Evolutionary conservation across 1,284 basidiomycete species (phyloP).

Genomic region (Coniferiporia weirii): DNA sequence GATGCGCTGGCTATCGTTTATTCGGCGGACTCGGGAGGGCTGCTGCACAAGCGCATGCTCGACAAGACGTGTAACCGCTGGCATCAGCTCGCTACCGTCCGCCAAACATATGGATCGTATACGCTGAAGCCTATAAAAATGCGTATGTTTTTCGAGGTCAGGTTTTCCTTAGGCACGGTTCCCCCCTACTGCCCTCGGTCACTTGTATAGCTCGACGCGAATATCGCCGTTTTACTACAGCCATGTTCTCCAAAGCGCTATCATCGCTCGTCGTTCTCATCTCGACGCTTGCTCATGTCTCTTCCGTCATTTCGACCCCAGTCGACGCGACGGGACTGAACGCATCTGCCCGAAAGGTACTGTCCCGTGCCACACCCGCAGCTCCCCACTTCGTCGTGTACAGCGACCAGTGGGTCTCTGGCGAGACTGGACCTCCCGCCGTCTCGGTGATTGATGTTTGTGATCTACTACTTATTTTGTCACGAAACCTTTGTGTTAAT

Average conservation of each 20-base stretch:
- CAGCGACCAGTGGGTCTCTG: conserved; percentile 37
- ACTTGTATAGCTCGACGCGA: background rate
- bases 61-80: background rate
- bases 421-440: conserved; percentile 36
- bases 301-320: conserved; percentile 6
- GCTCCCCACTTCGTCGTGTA: conserved; percentile 47
- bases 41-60: background rate
- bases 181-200: background rate
- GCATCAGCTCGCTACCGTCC: background rate
- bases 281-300: conserved; percentile 1
- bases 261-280: conserved; percentile 9
- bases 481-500: background rate
- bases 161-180: background rate
- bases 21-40: background rate
- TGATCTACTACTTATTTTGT: conserved; percentile 3
- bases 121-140: background rate
- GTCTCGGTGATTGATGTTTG: conserved; percentile 36
- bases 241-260: conserved; percentile 12
- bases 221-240: background rate
- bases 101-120: background rate
- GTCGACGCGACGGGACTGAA: conserved; percentile 5
- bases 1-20: background rate
- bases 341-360: conserved; percentile 30
- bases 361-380: conserved; percentile 38
- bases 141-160: background rate